phyloP scores from a whole-genome alignment of 2,329 filamentous ascomycete genomes.

The Cercospora zeina region DNA sequence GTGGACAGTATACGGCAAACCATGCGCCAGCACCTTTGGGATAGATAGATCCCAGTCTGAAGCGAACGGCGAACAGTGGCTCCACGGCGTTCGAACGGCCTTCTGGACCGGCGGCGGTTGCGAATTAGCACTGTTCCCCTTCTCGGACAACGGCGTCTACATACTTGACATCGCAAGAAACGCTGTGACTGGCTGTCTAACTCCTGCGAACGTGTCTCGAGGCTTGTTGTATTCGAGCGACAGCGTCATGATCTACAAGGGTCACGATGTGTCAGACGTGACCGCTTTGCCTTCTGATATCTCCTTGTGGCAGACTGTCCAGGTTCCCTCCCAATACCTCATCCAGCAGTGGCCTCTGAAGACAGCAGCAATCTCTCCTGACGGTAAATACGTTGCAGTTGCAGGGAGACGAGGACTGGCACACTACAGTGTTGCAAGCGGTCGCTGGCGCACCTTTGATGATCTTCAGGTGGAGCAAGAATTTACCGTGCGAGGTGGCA shows the following conservation, averaged over 20 bases:
- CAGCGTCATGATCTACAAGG: constrained; percentile 87
- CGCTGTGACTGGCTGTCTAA: constrained; percentile 89
- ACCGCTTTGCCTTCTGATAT: constrained; percentile 90
- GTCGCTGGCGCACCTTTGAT: constrained; percentile 92
- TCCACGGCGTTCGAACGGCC: constrained; percentile 73
- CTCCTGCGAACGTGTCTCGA: constrained; percentile 83
- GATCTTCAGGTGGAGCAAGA: constrained; percentile 80
- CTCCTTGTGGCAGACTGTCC: constrained; percentile 91
- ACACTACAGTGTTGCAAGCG: constrained; percentile 92
- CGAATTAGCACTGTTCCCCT: constrained; percentile 71
- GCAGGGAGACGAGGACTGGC: constrained; percentile 89
- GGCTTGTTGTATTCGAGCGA: constrained; percentile 86
- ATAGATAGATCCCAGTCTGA: constrained; percentile 64
- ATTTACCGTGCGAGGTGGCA: constrained; percentile 88
- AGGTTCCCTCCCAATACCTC: constrained; percentile 80
- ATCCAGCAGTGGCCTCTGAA: constrained; percentile 92
- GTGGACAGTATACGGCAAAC: constrained; percentile 97
- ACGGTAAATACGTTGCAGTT: constrained; percentile 93
- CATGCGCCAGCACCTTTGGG: constrained; percentile 79
- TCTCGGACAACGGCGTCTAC: constrained; percentile 77
- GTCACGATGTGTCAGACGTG: constrained; percentile 86
- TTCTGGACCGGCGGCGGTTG: constrained; percentile 87
- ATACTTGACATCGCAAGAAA: constrained; percentile 89
- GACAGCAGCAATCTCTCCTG: constrained; percentile 80
- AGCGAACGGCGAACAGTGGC: constrained; percentile 76